phyloP scores from a whole-genome alignment of 2,329 filamentous ascomycete species.

The Fusarium denticulatum region DNA sequence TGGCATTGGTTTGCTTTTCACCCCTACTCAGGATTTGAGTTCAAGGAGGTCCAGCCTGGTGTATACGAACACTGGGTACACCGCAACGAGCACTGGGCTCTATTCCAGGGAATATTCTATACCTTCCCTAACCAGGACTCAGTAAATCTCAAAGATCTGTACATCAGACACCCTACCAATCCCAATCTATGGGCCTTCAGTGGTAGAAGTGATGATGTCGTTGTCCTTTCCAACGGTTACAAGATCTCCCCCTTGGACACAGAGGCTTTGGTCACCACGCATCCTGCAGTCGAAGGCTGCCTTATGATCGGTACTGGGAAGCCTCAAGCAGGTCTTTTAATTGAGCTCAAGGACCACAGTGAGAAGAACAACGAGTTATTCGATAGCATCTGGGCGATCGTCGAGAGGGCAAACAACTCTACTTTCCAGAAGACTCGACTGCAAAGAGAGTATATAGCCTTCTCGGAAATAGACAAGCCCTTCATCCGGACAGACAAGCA shows the following conservation, averaged over 20 bases:
- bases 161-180: slow-evolving; percentile 42
- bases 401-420: neutral
- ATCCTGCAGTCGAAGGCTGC: slow-evolving; percentile 38
- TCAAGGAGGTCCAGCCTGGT: slow-evolving; percentile 45
- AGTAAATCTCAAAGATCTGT: slow-evolving; percentile 47
- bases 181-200: slow-evolving; percentile 45
- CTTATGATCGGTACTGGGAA: neutral
- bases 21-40: slow-evolving; percentile 49
- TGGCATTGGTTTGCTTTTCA: slow-evolving; percentile 50
- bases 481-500: slow-evolving; percentile 8
- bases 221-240: slow-evolving; percentile 47
- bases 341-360: neutral
- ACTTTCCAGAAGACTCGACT: slow-evolving; percentile 4
- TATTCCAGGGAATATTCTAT: slow-evolving; percentile 43
- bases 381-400: neutral
- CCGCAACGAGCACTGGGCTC: slow-evolving; percentile 40
- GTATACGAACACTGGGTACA: slow-evolving; percentile 48
- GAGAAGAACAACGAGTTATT: neutral
- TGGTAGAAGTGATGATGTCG: slow-evolving; percentile 45
- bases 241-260: slow-evolving; percentile 47
- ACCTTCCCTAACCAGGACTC: slow-evolving; percentile 44
- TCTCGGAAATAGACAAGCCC: neutral
- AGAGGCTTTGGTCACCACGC: slow-evolving; percentile 41
- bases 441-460: neutral
- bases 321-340: neutral